These are phyloP conservation scores for Pestalotiopsis sp. DNA, from an alignment of 2,329 filamentous ascomycete genomes.

Conservation along the genomic window DNA sequence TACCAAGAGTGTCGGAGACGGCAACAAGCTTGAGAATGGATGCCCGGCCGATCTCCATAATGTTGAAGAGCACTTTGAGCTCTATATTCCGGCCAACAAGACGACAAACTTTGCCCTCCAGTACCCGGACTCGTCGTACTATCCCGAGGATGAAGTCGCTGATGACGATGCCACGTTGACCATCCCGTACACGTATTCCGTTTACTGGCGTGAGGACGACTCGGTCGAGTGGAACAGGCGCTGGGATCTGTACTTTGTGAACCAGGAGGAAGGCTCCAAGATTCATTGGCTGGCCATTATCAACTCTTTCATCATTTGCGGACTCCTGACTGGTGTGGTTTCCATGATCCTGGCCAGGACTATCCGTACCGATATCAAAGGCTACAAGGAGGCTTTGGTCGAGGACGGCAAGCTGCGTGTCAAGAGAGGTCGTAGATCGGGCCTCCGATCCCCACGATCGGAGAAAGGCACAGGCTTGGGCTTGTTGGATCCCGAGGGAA, in stretches of 20 bases:
- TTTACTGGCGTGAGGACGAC: slow-evolving; percentile 85
- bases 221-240: slow-evolving; percentile 80
- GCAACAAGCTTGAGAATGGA: slow-evolving; percentile 62
- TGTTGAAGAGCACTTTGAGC: slow-evolving; percentile 66
- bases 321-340: slow-evolving; percentile 76
- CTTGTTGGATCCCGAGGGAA: slow-evolving; percentile 62
- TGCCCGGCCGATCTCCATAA: slow-evolving; percentile 70
- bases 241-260: slow-evolving; percentile 90
- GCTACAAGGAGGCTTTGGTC: slow-evolving; percentile 64
- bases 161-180: slow-evolving; percentile 68
- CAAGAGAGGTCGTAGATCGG: slow-evolving; percentile 50
- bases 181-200: slow-evolving; percentile 86
- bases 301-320: slow-evolving; percentile 84
- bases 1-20: slow-evolving; percentile 75
- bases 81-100: slow-evolving; percentile 67
- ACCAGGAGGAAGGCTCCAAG: slow-evolving; percentile 78
- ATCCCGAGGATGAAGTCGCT: slow-evolving; percentile 52
- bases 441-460: slow-evolving; percentile 43
- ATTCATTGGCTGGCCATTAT: slow-evolving; percentile 89
- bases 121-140: slow-evolving; percentile 62
- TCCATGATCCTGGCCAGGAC: slow-evolving; percentile 81
- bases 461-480: slow-evolving; percentile 54
- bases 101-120: slow-evolving; percentile 49
- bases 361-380: slow-evolving; percentile 77
- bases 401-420: slow-evolving; percentile 67